Evolutionary conservation across 441 rosid species (phyloP).

Genomic region (Eruca vesicaria): DNA sequence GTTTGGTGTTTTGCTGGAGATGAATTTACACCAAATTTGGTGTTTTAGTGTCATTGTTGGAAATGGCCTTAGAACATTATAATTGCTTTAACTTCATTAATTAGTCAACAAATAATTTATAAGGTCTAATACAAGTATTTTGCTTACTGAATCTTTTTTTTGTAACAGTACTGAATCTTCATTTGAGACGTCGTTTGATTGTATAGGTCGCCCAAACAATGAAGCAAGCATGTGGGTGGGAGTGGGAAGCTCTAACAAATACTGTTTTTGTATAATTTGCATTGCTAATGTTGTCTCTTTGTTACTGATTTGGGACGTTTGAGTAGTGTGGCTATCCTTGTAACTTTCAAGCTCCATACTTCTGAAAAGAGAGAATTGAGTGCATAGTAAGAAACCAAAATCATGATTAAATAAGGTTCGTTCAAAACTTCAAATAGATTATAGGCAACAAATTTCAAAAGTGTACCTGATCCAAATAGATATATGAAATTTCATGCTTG

Average conservation of each 20-base stretch:
- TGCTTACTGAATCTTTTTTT: too few species aligned
- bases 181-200: neutral
- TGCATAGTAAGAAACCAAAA: neutral
- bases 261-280: conserved; percentile 5
- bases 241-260: conserved; percentile 7
- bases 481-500: neutral
- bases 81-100: neutral
- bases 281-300: conserved; percentile 10
- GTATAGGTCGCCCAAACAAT: conserved; percentile 1
- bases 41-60: too few species aligned
- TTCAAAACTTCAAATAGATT: neutral
- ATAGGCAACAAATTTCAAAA: neutral
- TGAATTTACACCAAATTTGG: too few species aligned
- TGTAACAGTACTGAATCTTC: neutral
- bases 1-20: too few species aligned
- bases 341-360: neutral
- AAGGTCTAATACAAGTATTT: neutral
- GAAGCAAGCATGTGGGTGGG: conserved; percentile 14
- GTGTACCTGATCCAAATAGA: neutral
- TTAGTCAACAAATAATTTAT: neutral
- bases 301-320: conserved; percentile 29
- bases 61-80: too few species aligned
- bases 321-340: neutral
- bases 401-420: neutral
- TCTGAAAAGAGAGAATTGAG: neutral